phyloP scores from a whole-genome alignment of 345 rosid genomes.

The Salix viminalis region DNA sequence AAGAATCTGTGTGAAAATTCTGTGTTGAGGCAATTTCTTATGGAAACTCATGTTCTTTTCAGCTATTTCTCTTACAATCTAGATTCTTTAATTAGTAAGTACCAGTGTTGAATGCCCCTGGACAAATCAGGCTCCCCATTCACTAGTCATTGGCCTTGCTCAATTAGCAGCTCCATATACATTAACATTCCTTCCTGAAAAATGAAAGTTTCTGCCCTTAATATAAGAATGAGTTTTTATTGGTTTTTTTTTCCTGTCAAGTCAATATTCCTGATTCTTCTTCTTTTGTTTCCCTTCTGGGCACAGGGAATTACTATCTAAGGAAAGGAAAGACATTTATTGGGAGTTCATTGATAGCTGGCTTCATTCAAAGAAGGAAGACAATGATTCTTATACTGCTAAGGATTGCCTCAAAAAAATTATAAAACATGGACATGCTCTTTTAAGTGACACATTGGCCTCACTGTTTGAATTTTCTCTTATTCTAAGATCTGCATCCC shows the following conservation, averaged over 20 bases:
- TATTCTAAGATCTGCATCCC: conserved; percentile 78
- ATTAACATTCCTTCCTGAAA: no score
- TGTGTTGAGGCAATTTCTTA: no score
- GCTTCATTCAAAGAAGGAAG: conserved; percentile 47
- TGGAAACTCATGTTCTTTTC: no score
- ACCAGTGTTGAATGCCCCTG: no score
- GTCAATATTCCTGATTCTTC: background rate
- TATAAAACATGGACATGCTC: conserved; percentile 40
- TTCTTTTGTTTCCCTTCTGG: background rate
- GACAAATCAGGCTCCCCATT: no score
- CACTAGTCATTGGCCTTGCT: no score
- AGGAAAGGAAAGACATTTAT: conserved; percentile 68
- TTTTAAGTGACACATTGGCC: conserved; percentile 55
- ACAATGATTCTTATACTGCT: conserved; percentile 54
- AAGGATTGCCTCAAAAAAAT: conserved; percentile 71
- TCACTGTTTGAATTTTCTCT: conserved; percentile 80
- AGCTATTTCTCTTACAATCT: no score
- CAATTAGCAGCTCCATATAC: no score
- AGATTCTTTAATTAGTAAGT: no score
- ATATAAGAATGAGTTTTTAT: no score
- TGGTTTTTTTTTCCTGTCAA: background rate
- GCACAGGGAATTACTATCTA: conserved; percentile 74
- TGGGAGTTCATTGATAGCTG: conserved; percentile 85
- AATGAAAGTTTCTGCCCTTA: no score
- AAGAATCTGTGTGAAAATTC: no score